Evolutionary conservation across 345 rosid species (phyloP), one percentile per base, ranked within the genome.

Genomic region (Erodium maritimum): DNA sequence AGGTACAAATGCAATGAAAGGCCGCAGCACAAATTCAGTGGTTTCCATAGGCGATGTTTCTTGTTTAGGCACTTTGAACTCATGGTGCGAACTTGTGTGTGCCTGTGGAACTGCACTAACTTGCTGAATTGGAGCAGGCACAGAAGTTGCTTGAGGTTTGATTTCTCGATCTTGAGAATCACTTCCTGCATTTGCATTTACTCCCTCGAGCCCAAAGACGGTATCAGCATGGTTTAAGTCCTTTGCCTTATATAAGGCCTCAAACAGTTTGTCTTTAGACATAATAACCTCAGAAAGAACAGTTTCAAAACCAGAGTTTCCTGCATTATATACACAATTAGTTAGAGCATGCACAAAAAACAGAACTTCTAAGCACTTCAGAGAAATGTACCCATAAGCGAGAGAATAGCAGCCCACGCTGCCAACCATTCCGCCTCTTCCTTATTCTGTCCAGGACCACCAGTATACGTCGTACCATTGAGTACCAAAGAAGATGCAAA

Each of bases 341-440:
- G 23, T 59, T 25, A 34, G 25, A 19, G 11, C 29, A n/a, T 33
- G 19, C 19, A 54, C 5, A 14, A 13, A 57, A 33, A 48, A 3
- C 34, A 5, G 7, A 13, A 60, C 21, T 51, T 17, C 50, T 0
- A 23, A 14, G 2, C 2, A 51, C 13, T 29, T n/a, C 22, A 2
- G 4, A 56, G 54, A 52, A 19, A 17, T 16, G 33, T 73, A 81
- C 82, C 72, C 12, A 71, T 59, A 65, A 78, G 72, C 11, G 83
- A 63, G 20, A 57, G 65, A 56, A 81, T 61, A 48, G 17, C 72
- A 18, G 67, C 63, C 55, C 71, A 74, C 34, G 83, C 83, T 57
- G 79, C 81, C 58, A 81, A 55, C 48, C 75, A 77, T 58, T 78
- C 81, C 51, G 86, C 86, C 53, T 78, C 81, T 65, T 75, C 78